phyloP scores from a whole-genome alignment of 2,329 filamentous ascomycete genomes.

The Fusarium floridanum region DNA sequence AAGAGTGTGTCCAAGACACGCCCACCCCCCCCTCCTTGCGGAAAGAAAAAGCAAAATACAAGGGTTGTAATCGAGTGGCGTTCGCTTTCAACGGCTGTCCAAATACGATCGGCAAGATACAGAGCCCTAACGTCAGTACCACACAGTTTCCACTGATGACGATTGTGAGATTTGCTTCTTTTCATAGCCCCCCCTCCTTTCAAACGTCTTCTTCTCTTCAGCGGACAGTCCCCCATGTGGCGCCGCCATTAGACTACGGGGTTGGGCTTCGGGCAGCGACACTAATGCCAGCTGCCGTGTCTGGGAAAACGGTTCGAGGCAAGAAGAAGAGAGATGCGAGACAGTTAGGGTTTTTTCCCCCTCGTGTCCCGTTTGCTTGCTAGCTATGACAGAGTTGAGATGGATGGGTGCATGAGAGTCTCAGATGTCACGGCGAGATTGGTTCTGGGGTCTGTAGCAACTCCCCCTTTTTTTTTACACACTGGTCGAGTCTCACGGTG shows the following conservation, averaged over 20 bases:
- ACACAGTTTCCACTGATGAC: not conserved
- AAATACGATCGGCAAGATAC: not conserved
- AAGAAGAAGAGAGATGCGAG: not conserved
- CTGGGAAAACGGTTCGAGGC: conserved; percentile 8
- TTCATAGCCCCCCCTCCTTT: not conserved
- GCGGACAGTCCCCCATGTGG: conserved; percentile 3
- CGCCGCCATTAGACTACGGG: conserved; percentile 21
- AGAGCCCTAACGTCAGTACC: not conserved
- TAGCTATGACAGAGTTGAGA: not conserved
- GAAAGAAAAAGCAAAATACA: not conserved
- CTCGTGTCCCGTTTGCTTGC: not conserved
- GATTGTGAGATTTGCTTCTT: not conserved
- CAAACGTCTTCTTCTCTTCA: not conserved
- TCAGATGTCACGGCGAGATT: not conserved
- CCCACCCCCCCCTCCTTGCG: not conserved
- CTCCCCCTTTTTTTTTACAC: not conserved
- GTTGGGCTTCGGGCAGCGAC: conserved; percentile 14
- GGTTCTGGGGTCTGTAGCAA: not conserved
- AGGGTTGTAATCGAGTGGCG: not conserved
- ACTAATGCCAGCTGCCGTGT: conserved; percentile 14
- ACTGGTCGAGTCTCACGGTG: not conserved
- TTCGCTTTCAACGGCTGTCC: not conserved
- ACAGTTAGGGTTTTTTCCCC: not conserved
- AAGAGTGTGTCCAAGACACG: no score
- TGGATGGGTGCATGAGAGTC: not conserved